Evolutionary conservation across 345 rosid genomes (phyloP), one percentile per base, ranked within the genome.

Genomic region (Odontarrhena argentea): DNA sequence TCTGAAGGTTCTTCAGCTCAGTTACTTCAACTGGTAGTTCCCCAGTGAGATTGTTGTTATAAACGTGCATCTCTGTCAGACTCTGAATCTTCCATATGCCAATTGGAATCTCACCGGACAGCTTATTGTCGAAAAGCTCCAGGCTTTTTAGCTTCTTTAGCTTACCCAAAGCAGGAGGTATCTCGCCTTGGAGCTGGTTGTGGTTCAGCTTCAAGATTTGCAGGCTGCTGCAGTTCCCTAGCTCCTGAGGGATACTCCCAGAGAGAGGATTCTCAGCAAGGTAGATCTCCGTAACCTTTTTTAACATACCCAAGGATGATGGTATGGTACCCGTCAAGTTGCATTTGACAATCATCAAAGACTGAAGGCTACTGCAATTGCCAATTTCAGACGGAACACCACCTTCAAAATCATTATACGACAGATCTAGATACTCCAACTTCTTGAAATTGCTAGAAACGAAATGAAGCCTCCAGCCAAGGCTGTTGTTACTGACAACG

Each of bases 211-310:
- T 67, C 48, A 92, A 70, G 14, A 22, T 36, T 7, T 25, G 35
- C 76, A 92, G 70, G 61, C 87, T 81, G 78, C 80, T 81, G 77
- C 98, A 89, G 30, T 80, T 81, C 43, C 91, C 96, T 0, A 92
- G 81, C 72, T 82, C 84, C 3, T 67, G 74, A 18, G 96, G 98
- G 43, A 92, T 83, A 43, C 49, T 67, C 18, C 92, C 95, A 3
- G 84, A 84, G 74, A 89, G 77, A n/a, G 9, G 63, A 76, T 92
- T 92, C 41, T 81, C 81, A 9, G 76, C 67, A 8, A 92, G 84
- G 69, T 87, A 79, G 41, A 92, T 79, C 4, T 0, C 0, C 4
- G 40, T 40, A 70, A 84, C 84, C 49, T 51, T 75, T 12, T 65
- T 60, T 35, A 92, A 67, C 35, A 64, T 57, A 43, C 92, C 92